phyloP scores from a whole-genome alignment of 768 basidiomycete species.

The Phylloporus sp. region DNA sequence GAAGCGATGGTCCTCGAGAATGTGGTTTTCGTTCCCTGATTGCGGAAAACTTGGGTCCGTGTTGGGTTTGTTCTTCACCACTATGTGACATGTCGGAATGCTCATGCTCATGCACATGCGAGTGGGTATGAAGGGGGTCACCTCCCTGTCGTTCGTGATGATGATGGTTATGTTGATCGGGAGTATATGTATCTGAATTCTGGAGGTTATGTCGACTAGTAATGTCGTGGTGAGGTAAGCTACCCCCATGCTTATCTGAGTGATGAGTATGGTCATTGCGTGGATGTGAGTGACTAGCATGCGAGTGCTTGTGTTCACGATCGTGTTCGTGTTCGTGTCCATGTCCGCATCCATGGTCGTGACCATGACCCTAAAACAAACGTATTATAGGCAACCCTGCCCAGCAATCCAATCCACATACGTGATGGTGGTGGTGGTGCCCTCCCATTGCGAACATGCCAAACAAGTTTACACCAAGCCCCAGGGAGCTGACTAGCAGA shows the following conservation, averaged over 20 bases:
- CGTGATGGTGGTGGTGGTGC: constrained; percentile 74
- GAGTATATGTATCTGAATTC: constrained; percentile 10
- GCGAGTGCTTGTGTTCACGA: constrained; percentile 31
- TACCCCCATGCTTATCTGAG: constrained; percentile 8
- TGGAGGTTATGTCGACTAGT: constrained; percentile 18
- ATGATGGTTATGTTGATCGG: constrained; percentile 11
- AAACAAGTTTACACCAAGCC: constrained; percentile 90
- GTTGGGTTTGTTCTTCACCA: constrained; percentile 6
- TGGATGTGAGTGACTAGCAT: constrained; percentile 32
- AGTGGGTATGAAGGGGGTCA: constrained; percentile 21
- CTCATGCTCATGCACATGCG: constrained; percentile 29
- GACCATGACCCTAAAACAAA: constrained; percentile 15
- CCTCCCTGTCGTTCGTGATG: constrained; percentile 23
- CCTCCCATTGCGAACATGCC: constrained; percentile 99
- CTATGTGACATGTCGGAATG: constrained; percentile 22
- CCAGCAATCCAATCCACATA: constrained; percentile 31
- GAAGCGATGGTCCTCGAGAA: constrained; percentile 39
- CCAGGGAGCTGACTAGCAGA: constrained; percentile 81
- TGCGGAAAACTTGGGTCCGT: constrained; percentile 9
- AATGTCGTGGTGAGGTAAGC: constrained; percentile 18
- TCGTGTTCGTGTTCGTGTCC: constrained; percentile 15
- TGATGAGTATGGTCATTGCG: constrained; percentile 29
- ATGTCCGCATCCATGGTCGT: constrained; percentile 13
- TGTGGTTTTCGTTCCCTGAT: constrained; percentile 33
- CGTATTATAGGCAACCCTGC: not conserved